Percentiles rank a stretch among this genome's conserved stretches.
Evolutionary conservation across 805 yeast genomes (phyloP).

Genomic region (Cyberlindnera xishuangbannaensis): DNA sequence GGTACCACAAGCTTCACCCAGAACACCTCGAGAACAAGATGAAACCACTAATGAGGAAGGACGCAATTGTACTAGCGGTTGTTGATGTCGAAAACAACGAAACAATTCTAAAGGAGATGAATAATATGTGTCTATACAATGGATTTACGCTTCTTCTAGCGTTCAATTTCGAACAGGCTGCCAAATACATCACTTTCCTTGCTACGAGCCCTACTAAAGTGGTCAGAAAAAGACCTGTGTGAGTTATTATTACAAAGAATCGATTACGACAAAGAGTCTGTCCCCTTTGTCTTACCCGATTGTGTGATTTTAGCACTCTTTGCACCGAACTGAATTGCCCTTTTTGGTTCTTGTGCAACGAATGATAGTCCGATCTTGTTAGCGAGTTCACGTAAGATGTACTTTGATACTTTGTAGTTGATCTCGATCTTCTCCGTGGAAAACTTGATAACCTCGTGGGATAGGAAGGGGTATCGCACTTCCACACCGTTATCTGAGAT

Average conservation of each 20-base stretch:
- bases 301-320: slow-evolving; percentile 90
- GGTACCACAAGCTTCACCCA: slow-evolving; percentile 71
- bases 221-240: slow-evolving; percentile 1
- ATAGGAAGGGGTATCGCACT: slow-evolving; percentile 80
- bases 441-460: slow-evolving; percentile 48
- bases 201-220: slow-evolving; percentile 14
- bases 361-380: slow-evolving; percentile 38
- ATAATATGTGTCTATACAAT: slow-evolving; percentile 34
- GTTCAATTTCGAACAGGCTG: slow-evolving; percentile 49
- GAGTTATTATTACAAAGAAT: no score
- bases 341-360: slow-evolving; percentile 71
- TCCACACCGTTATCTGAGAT: slow-evolving; percentile 86
- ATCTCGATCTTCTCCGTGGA: slow-evolving; percentile 46
- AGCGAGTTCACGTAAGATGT: slow-evolving; percentile 60
- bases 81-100: slow-evolving; percentile 60
- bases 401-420: slow-evolving; percentile 44
- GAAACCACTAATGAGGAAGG: slow-evolving; percentile 33
- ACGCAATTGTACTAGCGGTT: slow-evolving; percentile 52
- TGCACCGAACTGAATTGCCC: slow-evolving; percentile 97
- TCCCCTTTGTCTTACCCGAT: slow-evolving; percentile 72
- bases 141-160: slow-evolving; percentile 37
- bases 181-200: slow-evolving; percentile 34
- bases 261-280: no score
- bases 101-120: slow-evolving; percentile 35
- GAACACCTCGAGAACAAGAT: slow-evolving; percentile 64